Evolutionary conservation across 129 eudicot species (phyloP), one percentile per base, ranked within the genome.

Genomic region (Logfia minima): DNA sequence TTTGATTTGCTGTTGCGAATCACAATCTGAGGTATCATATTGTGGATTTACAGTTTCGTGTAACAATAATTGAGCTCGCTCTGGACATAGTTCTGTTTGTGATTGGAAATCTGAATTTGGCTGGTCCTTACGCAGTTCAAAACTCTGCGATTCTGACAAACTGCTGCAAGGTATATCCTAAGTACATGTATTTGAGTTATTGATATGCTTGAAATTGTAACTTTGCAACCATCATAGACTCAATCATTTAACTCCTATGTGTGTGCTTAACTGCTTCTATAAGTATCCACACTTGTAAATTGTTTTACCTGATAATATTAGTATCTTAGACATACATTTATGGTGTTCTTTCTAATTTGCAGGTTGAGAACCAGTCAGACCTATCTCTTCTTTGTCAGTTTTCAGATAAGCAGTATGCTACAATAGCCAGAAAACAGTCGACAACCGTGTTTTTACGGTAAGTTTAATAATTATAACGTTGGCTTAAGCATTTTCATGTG

Each of bases 311-410:
- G 43, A 41, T 70, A 34, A 7, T 59, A 67, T 19, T 67, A 29
- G 10, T 63, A 22, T 67, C 74, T 71, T 80, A 34, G 61, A 60
- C 59, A 72, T 61, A 43, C 32, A 1, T 39, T 78, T 48, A 19
- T 83, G 32, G 28, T 71, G 53, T 6, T 45, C 18, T 76, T 70
- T 71, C 66, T 51, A 37, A 60, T 70, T 84, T 86, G 60, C 93
- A 94, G 99, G 96, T 95, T 75, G 94, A 88, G 79, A 95, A 95
- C 85, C 90, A 82, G 81, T 80, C 92, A 70, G 96, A 91, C 39
- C 70, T 91, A 66, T 63, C 80, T 53, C 92, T 95, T 68, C 64
- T 82, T 72, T 91, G 94, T 80, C 94, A 88, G 72, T 91, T 95
- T 80, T 67, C 83, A 63, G 88, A 89, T 66, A 79, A 87, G 41